Base-by-base conservation (phyloP, 129 eudicot species). In the Silybum marianum region DNA sequence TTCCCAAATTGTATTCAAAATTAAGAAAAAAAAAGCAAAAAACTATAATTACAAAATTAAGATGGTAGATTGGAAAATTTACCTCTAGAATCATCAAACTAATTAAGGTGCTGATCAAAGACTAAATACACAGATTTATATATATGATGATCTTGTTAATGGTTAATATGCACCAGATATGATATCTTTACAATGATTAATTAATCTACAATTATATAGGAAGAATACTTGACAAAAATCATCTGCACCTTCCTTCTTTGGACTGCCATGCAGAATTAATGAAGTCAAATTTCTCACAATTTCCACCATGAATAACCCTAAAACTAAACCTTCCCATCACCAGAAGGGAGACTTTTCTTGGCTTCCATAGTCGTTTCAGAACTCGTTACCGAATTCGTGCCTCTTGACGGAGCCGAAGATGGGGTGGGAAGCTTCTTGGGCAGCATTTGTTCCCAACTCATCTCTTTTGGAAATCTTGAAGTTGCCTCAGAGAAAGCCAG, bases 391-490 rank as follows among this genome's bases (percentile, higher is more conserved):
- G 91, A 83, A 80, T 95, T 92, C 10, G 99, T 88, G 32, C 99
- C 95, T 81, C 83, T 88, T 1, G 99, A 95, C 0, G 99, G 99
- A 78, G 99, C 91, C 0, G 97, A 95, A 39, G 89, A 84, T 2
- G 88, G 97, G 2, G 86, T 69, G 0, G 97, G 97, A 28, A 92
- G 83, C 89, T 87, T 95, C 85, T 95, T 95, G 2, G 99, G 99
- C 83, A 95, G 51, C 99, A 95, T 92, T 81, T 95, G 99, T 39
- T 89, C 94, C 89, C 90, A 92, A 69, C 63, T 22, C 4, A 65
- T 16, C 4, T 77, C 87, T 83, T 86, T 90, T 4, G 97, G 94
- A 76, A 87, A 77, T 82, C 92, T 86, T 80, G 82, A 80, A 32
- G 97, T 83, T 69, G 91, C 91, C 67, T 92, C 97, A 12, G 94